Base-by-base conservation (phyloP, 2,329 filamentous ascomycete genomes). In the Botryotinia calthae region DNA sequence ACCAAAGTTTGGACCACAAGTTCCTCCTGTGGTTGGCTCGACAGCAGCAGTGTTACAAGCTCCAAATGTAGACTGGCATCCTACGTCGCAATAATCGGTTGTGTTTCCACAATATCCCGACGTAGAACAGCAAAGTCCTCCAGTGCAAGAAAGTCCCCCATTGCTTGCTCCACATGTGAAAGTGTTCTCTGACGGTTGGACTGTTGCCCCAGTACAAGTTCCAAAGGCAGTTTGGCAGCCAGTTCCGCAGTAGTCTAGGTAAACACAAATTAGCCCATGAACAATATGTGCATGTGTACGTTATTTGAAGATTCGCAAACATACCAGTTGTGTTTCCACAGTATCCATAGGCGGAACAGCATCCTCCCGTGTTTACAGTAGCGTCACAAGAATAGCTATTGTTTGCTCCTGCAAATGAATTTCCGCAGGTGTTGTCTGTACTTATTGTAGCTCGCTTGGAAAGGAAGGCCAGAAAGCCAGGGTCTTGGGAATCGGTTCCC, bases 331-430 rank as follows among this genome's bases (percentile, higher is more conserved):
- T 73, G 44, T 68, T 71, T n/a, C 75, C 74, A 72, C 75, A 76
- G 54, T 68, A 73, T 20, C 73, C 74, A 70, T 78, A 78, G 44
- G 78, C 73, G 37, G 79, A 80, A 68, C 80, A 81, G 73, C 80
- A 81, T 14, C 74, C 40, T 31, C 79, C 80, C 18, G 48, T 42
- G 48, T 75, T 77, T 54, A 73, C 67, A 18, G 67, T 72, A 2
- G 75, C 71, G 65, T 66, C 67, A 70, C 80, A 81, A n/a, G 76
- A 76, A 62, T 79, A 76, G 25, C 75, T 74, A n/a, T 76, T 75
- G 20, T 75, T 73, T 1, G 28, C 42, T 25, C 70, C 71, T 12
- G 65, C 71, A 25, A 65, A 62, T 12, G 31, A 46, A n/a, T 68
- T 63, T 44, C 75, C 78, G 44, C 78, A 79, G 22, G 74, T 76